These are phyloP conservation scores for Carex sylvatica DNA, from an alignment of 202 grass and related monocot species.

Conservation along the genomic window DNA sequence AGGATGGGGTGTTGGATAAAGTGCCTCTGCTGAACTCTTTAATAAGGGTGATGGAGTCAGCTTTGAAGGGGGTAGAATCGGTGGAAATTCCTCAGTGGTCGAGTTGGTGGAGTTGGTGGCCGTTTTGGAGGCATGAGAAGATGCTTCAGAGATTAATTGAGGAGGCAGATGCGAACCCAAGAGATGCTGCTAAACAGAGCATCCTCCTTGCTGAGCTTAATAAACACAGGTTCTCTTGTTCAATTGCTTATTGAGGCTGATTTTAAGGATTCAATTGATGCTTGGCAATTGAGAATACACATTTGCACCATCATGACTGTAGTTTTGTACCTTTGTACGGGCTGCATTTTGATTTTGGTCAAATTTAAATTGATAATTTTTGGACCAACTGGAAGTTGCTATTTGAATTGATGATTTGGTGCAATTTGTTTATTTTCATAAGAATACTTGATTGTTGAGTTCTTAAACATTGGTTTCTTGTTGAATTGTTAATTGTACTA, in stretches of 20 bases:
- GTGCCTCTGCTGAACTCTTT: slow-evolving; percentile 42
- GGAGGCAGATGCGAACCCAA: slow-evolving; percentile 85
- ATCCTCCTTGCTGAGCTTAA: slow-evolving; percentile 85
- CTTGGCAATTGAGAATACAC: background rate
- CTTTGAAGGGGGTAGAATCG: slow-evolving; percentile 45
- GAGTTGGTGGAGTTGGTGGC: slow-evolving; percentile 90
- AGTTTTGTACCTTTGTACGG: background rate
- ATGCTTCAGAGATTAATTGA: slow-evolving; percentile 64
- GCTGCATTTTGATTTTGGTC: background rate
- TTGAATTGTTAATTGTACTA: slow-evolving; percentile 2
- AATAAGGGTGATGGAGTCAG: slow-evolving; percentile 33
- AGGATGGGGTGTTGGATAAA: slow-evolving; percentile 41
- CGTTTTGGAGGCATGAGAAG: slow-evolving; percentile 68
- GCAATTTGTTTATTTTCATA: background rate
- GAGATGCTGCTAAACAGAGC: slow-evolving; percentile 66
- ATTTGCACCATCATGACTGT: background rate
- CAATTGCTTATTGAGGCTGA: background rate
- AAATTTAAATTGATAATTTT: background rate
- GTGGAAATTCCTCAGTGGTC: slow-evolving; percentile 62
- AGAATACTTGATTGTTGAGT: background rate
- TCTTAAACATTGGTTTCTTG: background rate
- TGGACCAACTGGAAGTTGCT: background rate
- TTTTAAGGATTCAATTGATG: background rate
- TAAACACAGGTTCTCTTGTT: slow-evolving; percentile 58
- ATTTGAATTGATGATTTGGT: background rate